phyloP scores from a whole-genome alignment of 495 filamentous ascomycete species.

The Aspergillus carlsbadensis region DNA sequence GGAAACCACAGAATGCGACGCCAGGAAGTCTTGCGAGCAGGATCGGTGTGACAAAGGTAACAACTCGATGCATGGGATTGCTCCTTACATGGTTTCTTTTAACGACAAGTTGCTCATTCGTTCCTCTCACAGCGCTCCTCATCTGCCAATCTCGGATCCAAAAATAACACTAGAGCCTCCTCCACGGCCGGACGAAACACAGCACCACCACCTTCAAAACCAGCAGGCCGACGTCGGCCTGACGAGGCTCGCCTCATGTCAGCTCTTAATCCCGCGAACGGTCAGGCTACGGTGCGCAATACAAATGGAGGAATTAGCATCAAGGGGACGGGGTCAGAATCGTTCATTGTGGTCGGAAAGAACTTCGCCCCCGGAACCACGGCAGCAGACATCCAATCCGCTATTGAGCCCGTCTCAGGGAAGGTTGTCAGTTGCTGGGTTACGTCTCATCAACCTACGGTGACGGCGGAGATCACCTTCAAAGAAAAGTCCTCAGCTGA shows the following conservation, averaged over 20 bases:
- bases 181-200: slow-evolving; percentile 21
- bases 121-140: slow-evolving; percentile 39
- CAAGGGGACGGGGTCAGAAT: slow-evolving; percentile 68
- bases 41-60: slow-evolving; percentile 72
- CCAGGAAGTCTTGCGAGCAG: slow-evolving; percentile 65
- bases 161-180: slow-evolving; percentile 24
- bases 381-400: slow-evolving; percentile 88
- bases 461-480: slow-evolving; percentile 85
- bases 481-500: slow-evolving; percentile 75
- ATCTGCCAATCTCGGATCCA: slow-evolving; percentile 39
- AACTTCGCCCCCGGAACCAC: slow-evolving; percentile 95
- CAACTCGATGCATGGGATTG: neutral
- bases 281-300: slow-evolving; percentile 28
- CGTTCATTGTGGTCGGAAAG: slow-evolving; percentile 77
- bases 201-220: slow-evolving; percentile 26
- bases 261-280: slow-evolving; percentile 31
- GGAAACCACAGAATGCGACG: slow-evolving; percentile 47
- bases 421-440: slow-evolving; percentile 71
- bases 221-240: slow-evolving; percentile 33
- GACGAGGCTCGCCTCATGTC: slow-evolving; percentile 38
- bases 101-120: neutral
- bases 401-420: slow-evolving; percentile 71
- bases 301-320: slow-evolving; percentile 64
- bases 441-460: slow-evolving; percentile 65
- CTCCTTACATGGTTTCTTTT: neutral